Conservation (phyloP, 2,329 filamentous ascomycete genomes). For the Tympanopsis confertula region DNA sequence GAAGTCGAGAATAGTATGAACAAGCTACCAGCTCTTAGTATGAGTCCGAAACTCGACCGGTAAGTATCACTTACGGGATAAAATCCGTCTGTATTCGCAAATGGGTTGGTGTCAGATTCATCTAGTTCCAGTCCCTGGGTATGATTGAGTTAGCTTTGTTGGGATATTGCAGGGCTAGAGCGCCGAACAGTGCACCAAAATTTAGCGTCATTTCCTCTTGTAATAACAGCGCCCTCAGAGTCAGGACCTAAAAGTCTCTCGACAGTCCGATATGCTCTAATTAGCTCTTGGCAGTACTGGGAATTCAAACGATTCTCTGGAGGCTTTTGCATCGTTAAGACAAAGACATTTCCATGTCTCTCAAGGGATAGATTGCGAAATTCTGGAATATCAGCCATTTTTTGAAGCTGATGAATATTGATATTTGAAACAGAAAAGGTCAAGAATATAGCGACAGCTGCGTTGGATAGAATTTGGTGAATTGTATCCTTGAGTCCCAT, state of each 20-base stretch:
- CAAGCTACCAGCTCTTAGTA: neutral
- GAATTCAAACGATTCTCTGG: slow-evolving; percentile 39
- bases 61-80: slow-evolving; percentile 21
- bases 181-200: slow-evolving; percentile 28
- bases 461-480: no score
- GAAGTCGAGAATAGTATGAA: slow-evolving; percentile 23
- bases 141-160: no score
- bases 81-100: slow-evolving; percentile 29
- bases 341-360: slow-evolving; percentile 8
- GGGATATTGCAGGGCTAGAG: no score
- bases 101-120: slow-evolving; percentile 19
- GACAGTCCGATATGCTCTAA: slow-evolving; percentile 29
- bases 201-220: slow-evolving; percentile 32
- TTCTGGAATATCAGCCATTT: no score
- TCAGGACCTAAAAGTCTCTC: slow-evolving; percentile 30
- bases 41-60: neutral
- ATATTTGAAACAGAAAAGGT: no score
- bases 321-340: slow-evolving; percentile 39
- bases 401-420: no score
- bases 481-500: no score
- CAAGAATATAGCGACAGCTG: no score
- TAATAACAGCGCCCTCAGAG: slow-evolving; percentile 37
- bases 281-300: slow-evolving; percentile 34
- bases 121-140: slow-evolving; percentile 28
- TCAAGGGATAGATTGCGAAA: slow-evolving; percentile 8